Evolutionary conservation across 345 rosid genomes (phyloP), one percentile per base, ranked within the genome.

Genomic region (Firmiana major): DNA sequence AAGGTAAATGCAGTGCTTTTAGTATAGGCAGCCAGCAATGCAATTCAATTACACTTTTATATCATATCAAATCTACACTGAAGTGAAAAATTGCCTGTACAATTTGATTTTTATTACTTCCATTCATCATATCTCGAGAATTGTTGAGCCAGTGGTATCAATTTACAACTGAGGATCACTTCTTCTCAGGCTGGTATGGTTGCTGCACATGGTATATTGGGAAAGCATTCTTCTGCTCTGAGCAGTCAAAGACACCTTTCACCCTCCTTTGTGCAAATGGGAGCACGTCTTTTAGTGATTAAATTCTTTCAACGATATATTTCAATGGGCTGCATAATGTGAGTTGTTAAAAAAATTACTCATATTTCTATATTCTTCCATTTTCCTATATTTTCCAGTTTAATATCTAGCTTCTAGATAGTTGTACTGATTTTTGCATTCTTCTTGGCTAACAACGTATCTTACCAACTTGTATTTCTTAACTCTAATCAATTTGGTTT

Each of bases 201-300:
- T 75, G 93, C 93, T 54, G 94, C 97, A 57, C 78, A 88, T 64
- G 76, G 85, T 75, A 63, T 92, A 80, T 83, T 94, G 19, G 89
- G 92, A 65, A 85, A 85, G 76, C 75, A 65, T 15, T 75, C 71
- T 54, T 63, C 73, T 69, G 71, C 90, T 75, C 73, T 88, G 57
- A 79, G 78, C 60, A 91, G 89, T 71, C 97, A 90, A 6, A 86
- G 67, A 54, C 93, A 85, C 75, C 89, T 94, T 97, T 90, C 83
- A 71, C 97, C 88, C 31, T 88, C 98, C 31, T 53, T 89, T 28
- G 66, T 74, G 64, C 94, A 94, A 88, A 79, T 86, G 31, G 94
- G 85, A 6, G 98, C 96, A 7, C 87, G 96, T 38, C 71, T 89
- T 71, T 88, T 90, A 54, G 96, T 93, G 28, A 85, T 96, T 68